Conservation (phyloP, 352 stramenopile species). For the Phytophthora europaea region DNA sequence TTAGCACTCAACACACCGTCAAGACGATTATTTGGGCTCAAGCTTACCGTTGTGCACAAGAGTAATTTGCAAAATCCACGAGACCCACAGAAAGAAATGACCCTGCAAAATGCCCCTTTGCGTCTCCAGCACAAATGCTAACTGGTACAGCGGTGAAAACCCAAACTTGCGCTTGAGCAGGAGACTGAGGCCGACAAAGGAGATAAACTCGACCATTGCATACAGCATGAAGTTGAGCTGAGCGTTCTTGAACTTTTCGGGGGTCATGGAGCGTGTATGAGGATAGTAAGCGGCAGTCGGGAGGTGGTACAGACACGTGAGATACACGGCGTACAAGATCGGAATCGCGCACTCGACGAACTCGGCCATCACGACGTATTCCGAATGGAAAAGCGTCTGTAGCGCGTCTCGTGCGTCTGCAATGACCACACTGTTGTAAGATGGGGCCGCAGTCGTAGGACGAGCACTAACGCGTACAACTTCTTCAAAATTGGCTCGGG, state of each 20-base stretch:
- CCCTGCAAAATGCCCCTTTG: conserved; percentile 33
- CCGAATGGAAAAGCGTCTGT: conserved; percentile 39
- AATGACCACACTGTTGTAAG: not conserved
- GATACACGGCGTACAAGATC: conserved; percentile 39
- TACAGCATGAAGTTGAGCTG: conserved; percentile 25
- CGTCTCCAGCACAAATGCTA: conserved; percentile 46
- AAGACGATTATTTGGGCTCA: not conserved
- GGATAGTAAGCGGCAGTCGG: conserved; percentile 30
- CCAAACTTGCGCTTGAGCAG: conserved; percentile 13
- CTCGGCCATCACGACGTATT: conserved; percentile 46
- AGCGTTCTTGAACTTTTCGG: not conserved
- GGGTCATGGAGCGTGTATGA: conserved; percentile 11
- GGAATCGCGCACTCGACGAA: conserved; percentile 45
- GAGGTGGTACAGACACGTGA: conserved; percentile 24
- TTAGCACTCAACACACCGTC: not conserved
- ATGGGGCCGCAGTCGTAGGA: not conserved
- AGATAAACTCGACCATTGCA: conserved; percentile 22
- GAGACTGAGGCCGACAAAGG: conserved; percentile 11
- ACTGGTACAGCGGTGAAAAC: conserved; percentile 36
- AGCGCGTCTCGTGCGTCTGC: conserved; percentile 20
- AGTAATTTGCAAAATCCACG: conserved; percentile 36
- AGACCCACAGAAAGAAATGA: conserved; percentile 38
- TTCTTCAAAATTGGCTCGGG: conserved; percentile 3
- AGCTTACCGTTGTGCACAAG: conserved; percentile 27
- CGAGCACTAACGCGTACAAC: not conserved